A percentile compares a stretch with the other conserved stretches of the same genome.
Conservation (phyloP, 768 basidiomycete genomes). For the Podaxis rugospora region DNA sequence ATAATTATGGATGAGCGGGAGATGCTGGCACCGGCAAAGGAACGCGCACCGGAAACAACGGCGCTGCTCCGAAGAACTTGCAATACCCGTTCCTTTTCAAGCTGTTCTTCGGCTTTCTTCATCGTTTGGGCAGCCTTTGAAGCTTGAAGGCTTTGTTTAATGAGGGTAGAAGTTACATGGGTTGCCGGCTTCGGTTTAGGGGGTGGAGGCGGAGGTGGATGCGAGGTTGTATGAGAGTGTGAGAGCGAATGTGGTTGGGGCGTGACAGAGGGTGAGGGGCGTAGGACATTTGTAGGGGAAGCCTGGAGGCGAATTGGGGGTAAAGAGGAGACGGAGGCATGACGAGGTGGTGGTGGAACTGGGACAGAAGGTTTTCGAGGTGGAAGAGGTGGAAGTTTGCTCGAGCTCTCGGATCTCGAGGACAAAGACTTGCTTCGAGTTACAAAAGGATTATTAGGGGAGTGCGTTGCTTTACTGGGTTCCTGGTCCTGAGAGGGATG, state of each 20-base stretch:
- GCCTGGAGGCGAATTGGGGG: constrained; percentile 16
- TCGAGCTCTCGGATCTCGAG: constrained; percentile 14
- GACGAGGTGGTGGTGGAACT: constrained; percentile 36
- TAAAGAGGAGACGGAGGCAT: constrained; percentile 21
- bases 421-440: constrained; percentile 14
- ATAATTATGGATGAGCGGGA: constrained; percentile 29
- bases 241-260: constrained; percentile 17
- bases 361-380: constrained; percentile 40
- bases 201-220: constrained; percentile 13
- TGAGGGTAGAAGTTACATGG: constrained; percentile 61
- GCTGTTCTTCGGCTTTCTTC: constrained; percentile 62
- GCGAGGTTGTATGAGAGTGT: constrained; percentile 9
- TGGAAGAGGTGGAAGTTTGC: constrained; percentile 43
- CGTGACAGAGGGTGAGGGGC: constrained; percentile 3
- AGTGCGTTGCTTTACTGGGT: constrained; percentile 14
- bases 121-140: constrained; percentile 66
- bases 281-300: constrained; percentile 13
- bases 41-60: constrained; percentile 27
- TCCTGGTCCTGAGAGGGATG: constrained; percentile 24
- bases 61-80: constrained; percentile 68
- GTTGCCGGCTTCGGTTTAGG: constrained; percentile 16
- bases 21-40: constrained; percentile 25
- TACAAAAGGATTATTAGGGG: constrained; percentile 38
- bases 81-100: constrained; percentile 67
- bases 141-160: constrained; percentile 71